These are phyloP conservation scores for Phytopythium oedochilum DNA, from an alignment of 352 stramenopile genomes.

Conservation along the genomic window DNA sequence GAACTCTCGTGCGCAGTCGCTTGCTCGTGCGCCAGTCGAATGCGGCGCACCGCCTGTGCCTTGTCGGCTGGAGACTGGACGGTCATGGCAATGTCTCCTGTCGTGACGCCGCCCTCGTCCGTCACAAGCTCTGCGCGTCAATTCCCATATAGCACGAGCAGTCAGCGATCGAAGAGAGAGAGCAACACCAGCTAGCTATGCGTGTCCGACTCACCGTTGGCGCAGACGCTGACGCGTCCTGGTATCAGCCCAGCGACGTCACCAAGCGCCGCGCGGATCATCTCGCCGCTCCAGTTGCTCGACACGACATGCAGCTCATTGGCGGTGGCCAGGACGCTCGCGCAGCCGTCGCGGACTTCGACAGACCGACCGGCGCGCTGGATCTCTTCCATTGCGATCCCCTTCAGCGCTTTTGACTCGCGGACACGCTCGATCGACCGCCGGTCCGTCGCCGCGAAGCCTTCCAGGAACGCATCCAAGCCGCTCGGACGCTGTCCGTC, in stretches of 20 bases:
- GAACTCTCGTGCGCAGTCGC: background rate
- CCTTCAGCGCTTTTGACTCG: slow-evolving; percentile 18
- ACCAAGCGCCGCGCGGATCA: slow-evolving; percentile 34
- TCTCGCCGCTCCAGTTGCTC: slow-evolving; percentile 54
- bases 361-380: slow-evolving; percentile 5
- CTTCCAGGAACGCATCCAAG: slow-evolving; percentile 35
- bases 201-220: slow-evolving; percentile 41
- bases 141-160: too few species aligned
- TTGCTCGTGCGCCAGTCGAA: slow-evolving; percentile 2
- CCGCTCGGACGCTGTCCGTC: background rate
- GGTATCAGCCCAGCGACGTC: background rate
- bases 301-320: slow-evolving; percentile 39
- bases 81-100: slow-evolving; percentile 40
- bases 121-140: slow-evolving; percentile 60
- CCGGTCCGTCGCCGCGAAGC: slow-evolving; percentile 38
- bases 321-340: slow-evolving; percentile 19
- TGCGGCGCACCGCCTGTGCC: slow-evolving; percentile 19
- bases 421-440: slow-evolving; percentile 46
- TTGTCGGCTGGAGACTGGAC: slow-evolving; percentile 65
- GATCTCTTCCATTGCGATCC: slow-evolving; percentile 21
- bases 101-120: slow-evolving; percentile 31
- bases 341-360: slow-evolving; percentile 23
- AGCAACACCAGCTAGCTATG: background rate
- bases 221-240: slow-evolving; percentile 20
- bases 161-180: too few species aligned